Conservation (phyloP, 78 protist species). For the Emiliania huxleyi region DNA sequence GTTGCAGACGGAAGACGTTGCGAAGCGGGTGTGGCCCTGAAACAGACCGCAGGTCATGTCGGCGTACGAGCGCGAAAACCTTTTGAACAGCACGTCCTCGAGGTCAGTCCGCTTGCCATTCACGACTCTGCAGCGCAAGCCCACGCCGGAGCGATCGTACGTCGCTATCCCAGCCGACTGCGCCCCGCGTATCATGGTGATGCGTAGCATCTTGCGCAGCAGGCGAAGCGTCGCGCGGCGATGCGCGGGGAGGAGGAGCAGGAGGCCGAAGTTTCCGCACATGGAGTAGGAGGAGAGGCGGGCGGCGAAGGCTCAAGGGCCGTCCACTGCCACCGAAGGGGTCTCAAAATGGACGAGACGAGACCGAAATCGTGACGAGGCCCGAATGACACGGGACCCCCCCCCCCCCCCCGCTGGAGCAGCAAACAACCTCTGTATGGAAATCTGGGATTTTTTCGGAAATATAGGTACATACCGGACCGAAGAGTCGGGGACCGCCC, state of each 20-base stretch:
- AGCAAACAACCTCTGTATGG: too few relatives aligned
- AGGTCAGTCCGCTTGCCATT: conserved; percentile 44
- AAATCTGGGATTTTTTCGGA: too few relatives aligned
- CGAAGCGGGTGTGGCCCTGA: conserved; percentile 49
- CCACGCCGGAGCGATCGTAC: not conserved
- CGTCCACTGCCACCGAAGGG: too few relatives aligned
- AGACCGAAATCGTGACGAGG: too few relatives aligned
- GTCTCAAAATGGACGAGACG: too few relatives aligned
- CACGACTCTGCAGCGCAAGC: not conserved
- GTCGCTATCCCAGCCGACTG: conserved; percentile 42
- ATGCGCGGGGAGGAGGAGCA: not conserved
- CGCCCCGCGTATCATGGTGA: conserved; percentile 39
- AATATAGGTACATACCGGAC: too few relatives aligned
- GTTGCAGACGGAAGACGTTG: not conserved
- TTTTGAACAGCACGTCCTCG: not conserved
- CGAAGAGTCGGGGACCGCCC: too few relatives aligned
- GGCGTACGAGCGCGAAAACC: not conserved
- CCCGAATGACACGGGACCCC: too few relatives aligned
- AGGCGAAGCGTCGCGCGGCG: not conserved
- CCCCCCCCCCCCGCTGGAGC: too few relatives aligned
- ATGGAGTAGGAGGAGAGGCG: too few relatives aligned
- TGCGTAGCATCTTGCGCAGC: not conserved
- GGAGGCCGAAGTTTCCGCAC: conserved; percentile 41
- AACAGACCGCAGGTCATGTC: not conserved
- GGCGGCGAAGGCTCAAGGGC: too few relatives aligned